These are phyloP conservation scores for Amniculicola lignicola DNA, from an alignment of 495 filamentous ascomycete genomes.

Conservation along the genomic window DNA sequence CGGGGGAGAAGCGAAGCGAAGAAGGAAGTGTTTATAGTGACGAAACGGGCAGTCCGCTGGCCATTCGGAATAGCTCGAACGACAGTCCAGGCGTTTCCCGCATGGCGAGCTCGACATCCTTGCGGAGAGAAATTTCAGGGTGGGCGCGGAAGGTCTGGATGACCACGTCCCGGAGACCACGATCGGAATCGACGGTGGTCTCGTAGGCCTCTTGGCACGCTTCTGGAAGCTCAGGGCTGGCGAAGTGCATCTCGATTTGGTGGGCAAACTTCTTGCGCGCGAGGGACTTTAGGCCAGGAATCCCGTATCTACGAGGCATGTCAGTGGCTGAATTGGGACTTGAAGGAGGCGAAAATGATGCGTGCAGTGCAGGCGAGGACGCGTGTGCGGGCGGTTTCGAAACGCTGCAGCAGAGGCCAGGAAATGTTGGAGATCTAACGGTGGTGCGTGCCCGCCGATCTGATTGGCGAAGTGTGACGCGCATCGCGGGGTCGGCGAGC, in stretches of 20 bases:
- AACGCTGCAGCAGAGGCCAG: no score
- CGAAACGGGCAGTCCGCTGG: constrained; percentile 17
- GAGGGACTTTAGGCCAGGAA: constrained; percentile 43
- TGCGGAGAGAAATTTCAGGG: constrained; percentile 37
- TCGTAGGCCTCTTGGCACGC: constrained; percentile 46
- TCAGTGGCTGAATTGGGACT: constrained; percentile 11
- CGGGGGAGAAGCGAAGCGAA: not conserved
- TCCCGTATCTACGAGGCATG: constrained; percentile 40
- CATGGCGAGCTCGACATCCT: constrained; percentile 38
- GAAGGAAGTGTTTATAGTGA: constrained; percentile 1
- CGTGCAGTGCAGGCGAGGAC: no score
- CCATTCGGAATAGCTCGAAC: constrained; percentile 39
- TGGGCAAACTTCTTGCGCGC: constrained; percentile 43
- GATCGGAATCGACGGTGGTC: constrained; percentile 43
- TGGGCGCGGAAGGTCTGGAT: constrained; percentile 40
- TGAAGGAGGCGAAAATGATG: no score
- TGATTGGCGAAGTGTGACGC: constrained; percentile 13
- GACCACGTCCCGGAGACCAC: constrained; percentile 44
- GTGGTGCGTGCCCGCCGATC: constrained; percentile 5
- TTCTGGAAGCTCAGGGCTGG: constrained; percentile 41
- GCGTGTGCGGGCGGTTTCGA: no score
- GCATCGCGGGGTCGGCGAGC: constrained; percentile 10
- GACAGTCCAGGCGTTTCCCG: constrained; percentile 39
- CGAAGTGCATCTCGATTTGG: constrained; percentile 34
- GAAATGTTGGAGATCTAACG: not conserved